Evolutionary conservation across 164 flowering plant species (phyloP).

Genomic region (Magnolia officinalis): DNA sequence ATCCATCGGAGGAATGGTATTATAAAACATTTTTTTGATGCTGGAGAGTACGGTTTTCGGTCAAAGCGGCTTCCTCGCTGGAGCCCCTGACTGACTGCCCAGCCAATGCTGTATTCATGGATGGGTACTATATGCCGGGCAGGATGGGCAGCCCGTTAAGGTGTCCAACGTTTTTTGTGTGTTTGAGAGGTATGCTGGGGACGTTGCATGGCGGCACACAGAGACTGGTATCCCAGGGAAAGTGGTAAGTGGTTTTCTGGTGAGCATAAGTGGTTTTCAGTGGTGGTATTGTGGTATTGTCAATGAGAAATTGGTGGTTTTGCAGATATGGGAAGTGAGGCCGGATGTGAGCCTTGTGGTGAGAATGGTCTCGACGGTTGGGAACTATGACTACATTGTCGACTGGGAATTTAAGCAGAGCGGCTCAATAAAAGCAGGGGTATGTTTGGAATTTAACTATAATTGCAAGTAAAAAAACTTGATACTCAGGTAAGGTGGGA

Average conservation of each 20-base stretch:
- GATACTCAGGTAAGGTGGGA: too few relatives aligned
- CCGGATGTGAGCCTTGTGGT: constrained; percentile 46
- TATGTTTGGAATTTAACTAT: constrained; percentile 12
- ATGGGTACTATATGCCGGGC: constrained; percentile 26
- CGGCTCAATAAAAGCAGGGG: constrained; percentile 51
- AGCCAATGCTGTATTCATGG: constrained; percentile 35
- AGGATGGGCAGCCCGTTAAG: constrained; percentile 30
- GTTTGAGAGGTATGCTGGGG: constrained; percentile 46
- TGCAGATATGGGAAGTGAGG: constrained; percentile 39
- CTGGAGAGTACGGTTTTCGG: constrained; percentile 67
- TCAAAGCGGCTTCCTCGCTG: constrained; percentile 33
- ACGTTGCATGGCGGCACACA: constrained; percentile 52
- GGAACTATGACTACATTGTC: constrained; percentile 52
- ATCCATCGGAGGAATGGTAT: constrained; percentile 58
- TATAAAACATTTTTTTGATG: constrained; percentile 47
- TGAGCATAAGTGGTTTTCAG: background rate
- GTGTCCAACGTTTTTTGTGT: constrained; percentile 35
- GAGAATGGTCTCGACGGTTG: constrained; percentile 43
- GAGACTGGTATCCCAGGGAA: constrained; percentile 34
- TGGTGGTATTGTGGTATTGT: background rate
- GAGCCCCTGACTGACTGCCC: constrained; percentile 43
- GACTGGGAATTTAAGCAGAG: constrained; percentile 59
- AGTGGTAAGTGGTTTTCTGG: constrained; percentile 27
- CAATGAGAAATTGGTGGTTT: background rate
- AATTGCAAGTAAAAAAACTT: background rate